These are phyloP conservation scores for Staphylotrichum tortipilum DNA, from an alignment of 495 filamentous ascomycete species.

Conservation along the genomic window DNA sequence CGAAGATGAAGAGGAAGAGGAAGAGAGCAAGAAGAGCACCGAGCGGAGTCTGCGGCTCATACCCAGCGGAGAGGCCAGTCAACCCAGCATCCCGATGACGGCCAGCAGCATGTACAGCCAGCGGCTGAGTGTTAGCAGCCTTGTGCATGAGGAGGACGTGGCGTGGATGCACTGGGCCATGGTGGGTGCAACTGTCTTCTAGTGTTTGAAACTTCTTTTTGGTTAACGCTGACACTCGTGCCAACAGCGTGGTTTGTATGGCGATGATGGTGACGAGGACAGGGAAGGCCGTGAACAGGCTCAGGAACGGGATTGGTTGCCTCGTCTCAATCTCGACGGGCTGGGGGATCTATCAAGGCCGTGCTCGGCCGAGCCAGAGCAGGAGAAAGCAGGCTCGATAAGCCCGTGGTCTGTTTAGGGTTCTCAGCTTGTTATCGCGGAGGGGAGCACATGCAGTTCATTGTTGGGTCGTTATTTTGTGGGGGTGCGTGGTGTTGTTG, in stretches of 20 bases:
- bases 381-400: background rate
- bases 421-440: too few relatives aligned
- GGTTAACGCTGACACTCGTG: background rate
- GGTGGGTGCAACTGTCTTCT: conserved; percentile 3
- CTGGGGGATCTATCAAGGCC: background rate
- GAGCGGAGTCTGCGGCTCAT: too few relatives aligned
- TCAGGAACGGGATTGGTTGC: background rate
- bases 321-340: background rate
- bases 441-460: too few relatives aligned
- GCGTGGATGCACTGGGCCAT: conserved; percentile 24
- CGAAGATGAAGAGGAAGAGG: too few relatives aligned
- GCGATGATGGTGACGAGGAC: conserved; percentile 11
- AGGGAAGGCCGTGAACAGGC: too few relatives aligned
- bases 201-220: background rate
- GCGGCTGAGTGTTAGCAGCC: background rate
- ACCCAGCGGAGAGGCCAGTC: too few relatives aligned
- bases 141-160: conserved; percentile 8
- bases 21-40: too few relatives aligned
- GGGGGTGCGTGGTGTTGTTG: too few relatives aligned
- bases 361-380: too few relatives aligned
- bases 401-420: background rate
- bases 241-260: conserved; percentile 19
- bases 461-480: too few relatives aligned
- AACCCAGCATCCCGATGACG: background rate
- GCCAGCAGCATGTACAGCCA: conserved; percentile 1